Conservation (phyloP, 257 asterid genomes). For the Eustoma russellianum region DNA sequence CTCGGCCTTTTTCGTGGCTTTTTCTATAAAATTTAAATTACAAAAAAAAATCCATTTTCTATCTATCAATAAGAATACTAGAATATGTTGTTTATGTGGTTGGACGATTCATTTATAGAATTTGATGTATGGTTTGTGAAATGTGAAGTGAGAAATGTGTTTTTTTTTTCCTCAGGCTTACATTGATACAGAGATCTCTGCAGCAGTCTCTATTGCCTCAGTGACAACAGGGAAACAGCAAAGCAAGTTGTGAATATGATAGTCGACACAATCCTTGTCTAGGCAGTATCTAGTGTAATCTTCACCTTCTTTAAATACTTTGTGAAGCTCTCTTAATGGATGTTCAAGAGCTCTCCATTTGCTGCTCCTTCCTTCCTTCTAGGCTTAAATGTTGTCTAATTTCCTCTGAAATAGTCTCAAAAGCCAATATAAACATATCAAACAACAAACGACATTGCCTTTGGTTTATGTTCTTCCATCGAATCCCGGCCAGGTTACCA, state of each 20-base stretch:
- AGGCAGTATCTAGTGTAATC: constrained; percentile 42
- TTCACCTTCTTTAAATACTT: constrained; percentile 60
- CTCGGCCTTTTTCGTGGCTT: too few species aligned
- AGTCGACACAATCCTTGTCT: constrained; percentile 57
- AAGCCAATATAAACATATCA: constrained; percentile 53
- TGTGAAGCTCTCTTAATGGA: constrained; percentile 79
- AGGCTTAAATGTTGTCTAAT: constrained; percentile 51
- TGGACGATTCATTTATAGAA: background rate
- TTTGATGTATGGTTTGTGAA: background rate
- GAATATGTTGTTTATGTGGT: background rate
- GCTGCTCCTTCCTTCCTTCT: constrained; percentile 44
- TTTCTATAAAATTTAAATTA: too few species aligned
- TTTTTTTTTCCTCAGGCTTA: constrained; percentile 60
- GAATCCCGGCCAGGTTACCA: too few species aligned
- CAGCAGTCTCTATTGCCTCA: constrained; percentile 83
- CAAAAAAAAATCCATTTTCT: too few species aligned
- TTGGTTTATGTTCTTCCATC: constrained; percentile 86
- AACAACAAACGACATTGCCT: constrained; percentile 62
- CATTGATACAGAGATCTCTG: constrained; percentile 81
- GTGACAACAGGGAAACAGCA: constrained; percentile 66
- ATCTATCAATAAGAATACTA: too few species aligned
- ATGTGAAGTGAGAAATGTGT: background rate
- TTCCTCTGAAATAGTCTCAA: constrained; percentile 54
- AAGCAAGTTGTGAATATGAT: constrained; percentile 66
- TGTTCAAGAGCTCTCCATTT: constrained; percentile 74